Evolutionary conservation across 345 rosid genomes (phyloP).

Genomic region (Heritiera littoralis): DNA sequence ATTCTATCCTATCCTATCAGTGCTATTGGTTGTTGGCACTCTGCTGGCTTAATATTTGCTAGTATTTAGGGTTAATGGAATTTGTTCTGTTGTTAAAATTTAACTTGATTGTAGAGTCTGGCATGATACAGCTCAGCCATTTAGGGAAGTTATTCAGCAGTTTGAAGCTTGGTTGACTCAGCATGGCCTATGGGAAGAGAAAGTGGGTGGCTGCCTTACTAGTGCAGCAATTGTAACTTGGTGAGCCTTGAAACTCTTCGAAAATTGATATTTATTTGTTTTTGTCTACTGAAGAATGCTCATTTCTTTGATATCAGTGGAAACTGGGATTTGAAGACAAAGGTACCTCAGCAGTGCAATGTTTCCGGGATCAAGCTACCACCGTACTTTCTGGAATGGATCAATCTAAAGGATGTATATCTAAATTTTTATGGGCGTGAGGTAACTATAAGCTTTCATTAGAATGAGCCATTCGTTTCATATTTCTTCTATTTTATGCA

Average conservation of each 20-base stretch:
- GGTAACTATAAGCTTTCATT: conserved; percentile 37
- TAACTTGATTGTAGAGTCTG: conserved; percentile 62
- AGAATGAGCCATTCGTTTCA: not conserved
- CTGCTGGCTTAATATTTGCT: not conserved
- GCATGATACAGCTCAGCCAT: conserved; percentile 93
- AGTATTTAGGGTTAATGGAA: not conserved
- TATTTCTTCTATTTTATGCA: not conserved
- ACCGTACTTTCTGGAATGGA: conserved; percentile 83
- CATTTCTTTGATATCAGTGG: conserved; percentile 52
- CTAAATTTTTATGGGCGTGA: conserved; percentile 69
- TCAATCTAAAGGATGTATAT: conserved; percentile 82
- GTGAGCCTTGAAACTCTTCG: conserved; percentile 42
- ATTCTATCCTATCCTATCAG: not conserved
- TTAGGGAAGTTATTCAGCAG: conserved; percentile 67
- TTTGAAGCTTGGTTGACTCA: conserved; percentile 84
- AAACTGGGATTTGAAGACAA: conserved; percentile 95
- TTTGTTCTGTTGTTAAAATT: not conserved
- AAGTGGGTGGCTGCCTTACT: conserved; percentile 50
- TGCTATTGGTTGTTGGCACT: not conserved
- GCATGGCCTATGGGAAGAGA: conserved; percentile 62
- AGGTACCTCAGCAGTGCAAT: conserved; percentile 77
- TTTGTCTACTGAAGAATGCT: conserved; percentile 13
- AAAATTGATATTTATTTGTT: not conserved
- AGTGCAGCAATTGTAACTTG: conserved; percentile 89
- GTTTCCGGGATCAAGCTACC: conserved; percentile 76